A percentile compares a stretch with the other conserved stretches of the same genome.
These are phyloP conservation scores for Taiozyma sp. DNA, from an alignment of 1,139 yeast genomes.

Conservation along the genomic window DNA sequence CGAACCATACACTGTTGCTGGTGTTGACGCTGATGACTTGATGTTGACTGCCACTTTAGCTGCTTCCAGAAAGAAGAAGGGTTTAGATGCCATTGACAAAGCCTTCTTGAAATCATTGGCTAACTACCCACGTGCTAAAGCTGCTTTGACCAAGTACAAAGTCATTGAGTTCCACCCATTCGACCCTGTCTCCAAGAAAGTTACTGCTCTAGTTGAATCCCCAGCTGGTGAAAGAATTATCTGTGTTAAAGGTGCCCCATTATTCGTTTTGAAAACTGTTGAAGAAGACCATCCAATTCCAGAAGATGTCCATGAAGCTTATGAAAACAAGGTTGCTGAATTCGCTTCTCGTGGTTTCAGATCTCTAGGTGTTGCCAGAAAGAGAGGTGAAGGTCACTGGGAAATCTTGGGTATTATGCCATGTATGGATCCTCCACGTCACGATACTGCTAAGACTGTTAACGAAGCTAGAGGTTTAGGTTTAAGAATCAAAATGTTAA, in stretches of 20 bases:
- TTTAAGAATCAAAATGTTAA: slow-evolving; percentile 94
- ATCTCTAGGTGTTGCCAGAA: slow-evolving; percentile 97
- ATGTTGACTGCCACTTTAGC: slow-evolving; percentile 98
- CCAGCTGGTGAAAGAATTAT: slow-evolving; percentile 95
- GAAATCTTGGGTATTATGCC: slow-evolving; percentile 97
- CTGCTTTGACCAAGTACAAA: slow-evolving; percentile 92
- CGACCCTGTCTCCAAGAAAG: slow-evolving; percentile 97
- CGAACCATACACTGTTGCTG: slow-evolving; percentile 99
- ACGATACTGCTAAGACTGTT: slow-evolving; percentile 95
- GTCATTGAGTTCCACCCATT: slow-evolving; percentile 94
- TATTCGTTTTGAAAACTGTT: slow-evolving; percentile 90
- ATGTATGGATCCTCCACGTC: slow-evolving; percentile 99
- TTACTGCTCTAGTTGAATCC: slow-evolving; percentile 89
- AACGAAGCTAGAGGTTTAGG: slow-evolving; percentile 90
- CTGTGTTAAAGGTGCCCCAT: slow-evolving; percentile 98
- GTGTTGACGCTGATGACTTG: slow-evolving; percentile 95
- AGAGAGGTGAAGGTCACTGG: slow-evolving; percentile 99
- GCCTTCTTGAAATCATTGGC: slow-evolving; percentile 92
- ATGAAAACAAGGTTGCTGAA: slow-evolving; percentile 96
- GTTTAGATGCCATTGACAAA: slow-evolving; percentile 96
- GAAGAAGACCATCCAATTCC: slow-evolving; percentile 96
- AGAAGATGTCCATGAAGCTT: slow-evolving; percentile 91
- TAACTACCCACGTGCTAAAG: slow-evolving; percentile 87
- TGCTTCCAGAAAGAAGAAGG: slow-evolving; percentile 98
- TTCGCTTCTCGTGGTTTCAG: slow-evolving; percentile 98